phyloP scores from a whole-genome alignment of 345 rosid species.

The Acer yangbiense region DNA sequence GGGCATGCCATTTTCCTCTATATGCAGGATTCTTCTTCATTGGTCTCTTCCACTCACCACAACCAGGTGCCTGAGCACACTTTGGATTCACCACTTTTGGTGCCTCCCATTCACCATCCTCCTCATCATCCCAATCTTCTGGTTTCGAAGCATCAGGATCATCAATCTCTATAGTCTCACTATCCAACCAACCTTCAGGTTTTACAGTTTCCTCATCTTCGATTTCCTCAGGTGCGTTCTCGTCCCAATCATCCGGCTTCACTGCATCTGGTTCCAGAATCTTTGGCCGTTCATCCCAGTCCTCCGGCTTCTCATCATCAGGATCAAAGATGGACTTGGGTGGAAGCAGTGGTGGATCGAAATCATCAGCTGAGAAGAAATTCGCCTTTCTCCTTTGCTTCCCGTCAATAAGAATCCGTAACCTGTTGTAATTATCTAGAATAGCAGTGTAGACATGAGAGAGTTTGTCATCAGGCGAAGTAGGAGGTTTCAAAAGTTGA shows the following conservation, averaged over 20 bases:
- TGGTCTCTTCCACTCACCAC: constrained; percentile 65
- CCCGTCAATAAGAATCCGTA: constrained; percentile 51
- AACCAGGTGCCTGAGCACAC: constrained; percentile 55
- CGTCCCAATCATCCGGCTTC: constrained; percentile 69
- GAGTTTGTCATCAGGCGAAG: constrained; percentile 50
- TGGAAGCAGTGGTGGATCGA: constrained; percentile 58
- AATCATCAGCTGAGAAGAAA: constrained; percentile 50
- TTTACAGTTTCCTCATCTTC: constrained; percentile 52
- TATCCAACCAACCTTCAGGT: constrained; percentile 67
- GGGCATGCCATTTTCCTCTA: constrained; percentile 60
- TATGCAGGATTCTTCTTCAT: constrained; percentile 51
- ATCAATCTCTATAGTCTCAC: constrained; percentile 56
- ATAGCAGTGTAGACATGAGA: constrained; percentile 63
- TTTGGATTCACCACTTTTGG: constrained; percentile 50
- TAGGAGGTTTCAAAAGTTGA: constrained; percentile 52
- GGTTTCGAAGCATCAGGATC: constrained; percentile 61
- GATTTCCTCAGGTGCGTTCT: constrained; percentile 49
- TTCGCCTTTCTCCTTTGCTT: constrained; percentile 49
- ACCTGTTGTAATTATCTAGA: constrained; percentile 41
- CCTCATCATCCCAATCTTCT: constrained; percentile 67
- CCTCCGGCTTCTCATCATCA: constrained; percentile 55
- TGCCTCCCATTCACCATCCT: constrained; percentile 64
- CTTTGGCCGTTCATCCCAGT: constrained; percentile 55
- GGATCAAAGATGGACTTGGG: constrained; percentile 48
- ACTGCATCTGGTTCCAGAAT: constrained; percentile 47